Evolutionary conservation across 768 basidiomycete genomes (phyloP), one percentile per base, ranked within the genome.

Genomic region (Dioszegia hungarica): DNA sequence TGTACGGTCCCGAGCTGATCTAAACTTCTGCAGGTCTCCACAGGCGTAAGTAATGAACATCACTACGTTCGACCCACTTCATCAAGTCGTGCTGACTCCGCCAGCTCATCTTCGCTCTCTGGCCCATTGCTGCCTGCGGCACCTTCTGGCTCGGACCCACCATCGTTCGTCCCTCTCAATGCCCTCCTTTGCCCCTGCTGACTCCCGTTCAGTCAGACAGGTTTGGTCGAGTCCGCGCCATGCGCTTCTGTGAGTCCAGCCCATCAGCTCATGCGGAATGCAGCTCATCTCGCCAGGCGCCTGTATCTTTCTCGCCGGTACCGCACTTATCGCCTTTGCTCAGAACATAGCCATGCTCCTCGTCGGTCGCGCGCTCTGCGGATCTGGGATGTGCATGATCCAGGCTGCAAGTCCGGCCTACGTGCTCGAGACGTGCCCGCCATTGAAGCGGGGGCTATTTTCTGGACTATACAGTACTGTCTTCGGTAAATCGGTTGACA

Each of bases 71-170:
- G 19, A 43, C 38, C 38, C 5, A 4, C 27, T 5, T 20, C 22
- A 15, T 15, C 15, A 14, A 10, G 14, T 34, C 19, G 20, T 24
- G 36, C 37, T 51, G 25, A 38, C 11, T 48, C 5, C 17, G 6
- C 10, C 40, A 68, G 66, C 56, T 68, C 22, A 57, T 68, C 24
- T 68, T 68, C 43, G 56, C 61, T 6, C 57, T 68, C 54, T 68
- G 61, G 61, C 63, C 67, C 1, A 65, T 68, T 27, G 63, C 67
- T 9, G 67, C 61, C 10, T 62, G 61, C 45, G 49, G 52, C 27
- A 65, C 64, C 2, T 68, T 68, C 47, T 68, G 67, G 63, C 48
- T 68, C 3, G 63, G 66, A 10, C 63, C 66, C 10, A 57, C 61
- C 20, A 31, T 68, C 19, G 66, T 67, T 17, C 29, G 57, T 41